phyloP scores from a whole-genome alignment of 495 filamentous ascomycete genomes.

The Penicillium taxi region DNA sequence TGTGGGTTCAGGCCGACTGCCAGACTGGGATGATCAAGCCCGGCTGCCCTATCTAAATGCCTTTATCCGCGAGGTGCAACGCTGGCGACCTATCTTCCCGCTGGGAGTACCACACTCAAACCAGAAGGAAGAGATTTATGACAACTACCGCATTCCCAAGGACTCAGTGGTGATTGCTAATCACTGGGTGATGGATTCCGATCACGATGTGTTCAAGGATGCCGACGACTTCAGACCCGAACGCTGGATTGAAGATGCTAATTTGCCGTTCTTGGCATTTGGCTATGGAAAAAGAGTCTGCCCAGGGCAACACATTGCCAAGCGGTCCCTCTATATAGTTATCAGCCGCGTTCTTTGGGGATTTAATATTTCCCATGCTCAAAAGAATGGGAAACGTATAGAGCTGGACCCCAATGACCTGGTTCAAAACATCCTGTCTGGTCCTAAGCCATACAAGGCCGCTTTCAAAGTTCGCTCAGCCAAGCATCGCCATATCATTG shows the following conservation, averaged over 20 bases:
- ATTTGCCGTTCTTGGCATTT: slow-evolving; percentile 13
- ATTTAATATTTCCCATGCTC: too few relatives aligned
- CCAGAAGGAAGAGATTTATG: slow-evolving; percentile 46
- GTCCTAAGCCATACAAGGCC: too few relatives aligned
- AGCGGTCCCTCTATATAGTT: slow-evolving; percentile 19
- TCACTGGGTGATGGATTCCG: slow-evolving; percentile 27
- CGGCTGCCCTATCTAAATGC: slow-evolving; percentile 34
- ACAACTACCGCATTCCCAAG: slow-evolving; percentile 46
- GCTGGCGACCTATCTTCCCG: slow-evolving; percentile 36
- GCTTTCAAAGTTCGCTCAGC: too few relatives aligned
- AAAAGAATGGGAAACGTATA: too few relatives aligned
- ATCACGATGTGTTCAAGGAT: slow-evolving; percentile 9
- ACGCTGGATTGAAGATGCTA: slow-evolving; percentile 16
- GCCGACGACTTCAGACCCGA: slow-evolving; percentile 25
- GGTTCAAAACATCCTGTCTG: too few relatives aligned
- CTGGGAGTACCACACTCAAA: slow-evolving; percentile 46
- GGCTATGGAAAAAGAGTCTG: slow-evolving; percentile 26
- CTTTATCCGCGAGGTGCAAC: slow-evolving; percentile 33
- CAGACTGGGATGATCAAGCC: slow-evolving; percentile 16
- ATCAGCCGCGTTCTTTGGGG: slow-evolving; percentile 22
- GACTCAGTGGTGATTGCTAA: slow-evolving; percentile 38
- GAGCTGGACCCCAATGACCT: too few relatives aligned
- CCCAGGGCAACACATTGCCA: slow-evolving; percentile 21
- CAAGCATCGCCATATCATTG: too few relatives aligned
- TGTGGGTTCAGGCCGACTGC: slow-evolving; percentile 26